Base-by-base conservation (phyloP, 1,284 basidiomycete species). In the Ganoderma leucocontextum region DNA sequence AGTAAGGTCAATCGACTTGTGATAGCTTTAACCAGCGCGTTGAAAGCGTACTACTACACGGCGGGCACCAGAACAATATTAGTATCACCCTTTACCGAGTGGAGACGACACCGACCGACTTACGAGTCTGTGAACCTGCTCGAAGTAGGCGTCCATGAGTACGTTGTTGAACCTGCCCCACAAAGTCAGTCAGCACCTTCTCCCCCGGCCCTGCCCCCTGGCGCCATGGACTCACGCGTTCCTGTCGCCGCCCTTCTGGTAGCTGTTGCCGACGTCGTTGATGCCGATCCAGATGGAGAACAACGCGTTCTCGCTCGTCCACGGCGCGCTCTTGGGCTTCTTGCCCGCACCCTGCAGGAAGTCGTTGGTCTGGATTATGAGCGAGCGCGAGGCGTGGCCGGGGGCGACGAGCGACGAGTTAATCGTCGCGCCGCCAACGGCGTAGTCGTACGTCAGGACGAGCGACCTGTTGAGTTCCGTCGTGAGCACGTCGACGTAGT, bases 231-330 rank as follows among this genome's bases (percentile, higher is more conserved):
- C 85, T 73, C 72, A 88, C 87, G 84, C 85, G 66, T 74, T 76
- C 4, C 86, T 81, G 72, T 86, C 81, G 0, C 86, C 86, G 52
- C 79, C 72, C 66, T 77, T 38, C 63, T 82, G 84, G 69, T 81
- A 89, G 61, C 82, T 86, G 73, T 86, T 85, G 10, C 86, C 87
- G 60, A 90, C 85, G 74, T 89, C 88, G 73, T 90, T 89, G 71
- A 89, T 86, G 0, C 88, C 88, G 65, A 90, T 89, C 82, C 83
- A 89, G 44, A 89, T 80, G 0, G 86, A 87, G 78, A 89, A 89
- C 65, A 90, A 71, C 41, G 87, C 68, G 70, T 87, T 85, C 7
- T 70, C 71, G 65, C 83, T 83, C 33, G 84, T 86, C 88, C 88
- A 89, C 1, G 86, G 85, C 15, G 84, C 81, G 10, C 77, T 77